Evolutionary conservation across 305 asterid genomes (phyloP).

Genomic region (Caryopteris hybrid): DNA sequence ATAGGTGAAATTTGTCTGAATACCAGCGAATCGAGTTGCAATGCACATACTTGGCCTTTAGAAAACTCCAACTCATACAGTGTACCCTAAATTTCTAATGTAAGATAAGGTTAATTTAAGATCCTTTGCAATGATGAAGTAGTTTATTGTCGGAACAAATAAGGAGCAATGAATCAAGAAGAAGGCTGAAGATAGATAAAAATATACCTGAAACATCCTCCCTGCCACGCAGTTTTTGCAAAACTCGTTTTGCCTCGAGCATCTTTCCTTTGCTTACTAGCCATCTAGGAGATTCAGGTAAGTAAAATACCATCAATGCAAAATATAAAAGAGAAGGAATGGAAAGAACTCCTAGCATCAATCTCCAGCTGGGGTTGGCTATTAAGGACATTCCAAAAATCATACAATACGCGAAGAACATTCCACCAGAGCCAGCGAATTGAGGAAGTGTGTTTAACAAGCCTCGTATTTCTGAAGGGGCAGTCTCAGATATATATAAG

Average conservation of each 20-base stretch:
- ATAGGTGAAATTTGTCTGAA: neutral
- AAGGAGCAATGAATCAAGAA: neutral
- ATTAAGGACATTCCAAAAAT: constrained; percentile 68
- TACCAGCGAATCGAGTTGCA: neutral
- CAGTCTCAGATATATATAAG: constrained; percentile 85
- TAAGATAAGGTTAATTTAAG: neutral
- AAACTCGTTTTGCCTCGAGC: constrained; percentile 71
- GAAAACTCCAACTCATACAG: neutral
- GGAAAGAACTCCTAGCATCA: constrained; percentile 92
- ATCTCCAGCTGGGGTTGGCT: constrained; percentile 74
- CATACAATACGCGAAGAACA: constrained; percentile 90
- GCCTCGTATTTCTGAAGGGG: constrained; percentile 89
- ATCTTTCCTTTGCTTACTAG: constrained; percentile 91
- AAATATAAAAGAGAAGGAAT: constrained; percentile 74
- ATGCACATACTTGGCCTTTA: neutral
- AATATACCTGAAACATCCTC: constrained; percentile 84
- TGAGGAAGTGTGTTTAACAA: constrained; percentile 84
- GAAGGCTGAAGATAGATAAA: neutral
- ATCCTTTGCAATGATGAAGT: neutral
- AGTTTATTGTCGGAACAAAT: neutral
- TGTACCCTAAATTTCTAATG: neutral
- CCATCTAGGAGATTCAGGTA: constrained; percentile 99
- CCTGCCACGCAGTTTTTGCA: constrained; percentile 80
- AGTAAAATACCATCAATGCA: constrained; percentile 48
- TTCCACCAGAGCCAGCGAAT: constrained; percentile 80